Conservation (phyloP, 2,329 filamentous ascomycete genomes). For the Paradendryphiella salina region DNA sequence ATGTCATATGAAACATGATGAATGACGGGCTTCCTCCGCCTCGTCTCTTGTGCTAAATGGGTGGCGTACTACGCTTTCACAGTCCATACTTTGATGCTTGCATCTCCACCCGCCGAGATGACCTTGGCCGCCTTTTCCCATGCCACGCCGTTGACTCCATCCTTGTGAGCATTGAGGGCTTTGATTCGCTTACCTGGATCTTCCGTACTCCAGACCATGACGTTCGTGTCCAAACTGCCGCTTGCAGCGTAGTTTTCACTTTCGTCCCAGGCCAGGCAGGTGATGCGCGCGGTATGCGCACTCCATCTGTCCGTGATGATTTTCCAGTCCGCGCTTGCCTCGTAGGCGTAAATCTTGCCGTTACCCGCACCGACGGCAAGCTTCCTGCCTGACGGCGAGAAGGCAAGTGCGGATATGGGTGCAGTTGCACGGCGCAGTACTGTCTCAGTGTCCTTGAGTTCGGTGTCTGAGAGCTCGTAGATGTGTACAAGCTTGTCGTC, state of each 20-base stretch:
- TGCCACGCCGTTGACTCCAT: conserved; percentile 84
- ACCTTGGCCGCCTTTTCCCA: conserved; percentile 72
- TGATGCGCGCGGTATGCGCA: conserved; percentile 70
- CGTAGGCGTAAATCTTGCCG: conserved; percentile 87
- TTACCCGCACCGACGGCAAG: conserved; percentile 81
- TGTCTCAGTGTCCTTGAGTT: conserved; percentile 57
- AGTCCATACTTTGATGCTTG: conserved; percentile 85
- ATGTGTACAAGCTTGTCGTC: conserved; percentile 75
- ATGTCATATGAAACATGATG: not conserved
- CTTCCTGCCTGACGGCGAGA: conserved; percentile 75
- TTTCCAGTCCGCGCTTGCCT: conserved; percentile 63
- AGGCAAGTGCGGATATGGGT: conserved; percentile 76
- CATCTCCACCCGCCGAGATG: conserved; percentile 82
- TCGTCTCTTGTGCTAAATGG: not conserved
- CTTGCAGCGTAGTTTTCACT: conserved; percentile 77
- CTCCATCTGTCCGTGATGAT: conserved; percentile 80
- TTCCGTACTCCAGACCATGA: conserved; percentile 86
- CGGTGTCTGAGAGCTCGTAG: conserved; percentile 65
- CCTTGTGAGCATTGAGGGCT: conserved; percentile 88
- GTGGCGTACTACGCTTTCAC: conserved; percentile 27
- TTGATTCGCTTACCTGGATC: conserved; percentile 85
- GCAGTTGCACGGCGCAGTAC: conserved; percentile 70
- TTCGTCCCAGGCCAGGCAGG: conserved; percentile 74
- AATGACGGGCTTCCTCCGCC: not conserved
- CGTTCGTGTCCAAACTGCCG: conserved; percentile 85